Base-by-base conservation (phyloP, 768 basidiomycete species). In the Pleurotus platypus region DNA sequence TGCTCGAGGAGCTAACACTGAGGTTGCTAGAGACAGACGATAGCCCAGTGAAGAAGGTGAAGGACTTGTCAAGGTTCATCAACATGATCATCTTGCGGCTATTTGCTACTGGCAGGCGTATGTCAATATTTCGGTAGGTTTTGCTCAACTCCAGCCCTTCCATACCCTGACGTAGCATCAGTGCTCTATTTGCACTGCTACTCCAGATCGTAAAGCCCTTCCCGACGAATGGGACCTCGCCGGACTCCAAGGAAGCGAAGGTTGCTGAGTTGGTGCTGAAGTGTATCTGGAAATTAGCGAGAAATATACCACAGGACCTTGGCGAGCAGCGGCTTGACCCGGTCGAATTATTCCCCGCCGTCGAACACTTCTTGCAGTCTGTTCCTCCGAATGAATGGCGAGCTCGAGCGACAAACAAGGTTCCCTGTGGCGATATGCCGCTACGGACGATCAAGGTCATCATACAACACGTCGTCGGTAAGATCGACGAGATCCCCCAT, bases 401-500 rank as follows among this genome's bases (percentile, higher is more conserved):
- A 53, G 87, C 90, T 11, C 79, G 97, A 60, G 92, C 93, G 8
- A 88, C 87, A 0, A 94, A 92, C 67, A 90, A 89, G 61, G 85
- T 98, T 1, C 95, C 97, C 2, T 90, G 95, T 66, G 95, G 94
- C 22, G 97, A 99, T 66, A 95, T 98, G 95, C 97, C 97, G 2
- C 72, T 99, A 57, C 80, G 97, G 60, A 98, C 97, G 2, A 92
- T 98, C 70, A 99, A 99, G 77, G 95, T 97, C 42, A 92, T 99
- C 63, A 91, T 99, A 37, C 97, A 98, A 72, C 94, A 96, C 69
- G 84, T 98, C 56, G 92, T 98, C 63, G 90, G 94, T 95, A 62
- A 76, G 94, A 83, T 15, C 20, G 16, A 5, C 22, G 24, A 45
- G 11, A 4, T 24, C 4, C n/a, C 22, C 56, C 27, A 16, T 4